Evolutionary conservation across 139 green algal species (phyloP).

Genomic region (Penium margaritaceum): DNA sequence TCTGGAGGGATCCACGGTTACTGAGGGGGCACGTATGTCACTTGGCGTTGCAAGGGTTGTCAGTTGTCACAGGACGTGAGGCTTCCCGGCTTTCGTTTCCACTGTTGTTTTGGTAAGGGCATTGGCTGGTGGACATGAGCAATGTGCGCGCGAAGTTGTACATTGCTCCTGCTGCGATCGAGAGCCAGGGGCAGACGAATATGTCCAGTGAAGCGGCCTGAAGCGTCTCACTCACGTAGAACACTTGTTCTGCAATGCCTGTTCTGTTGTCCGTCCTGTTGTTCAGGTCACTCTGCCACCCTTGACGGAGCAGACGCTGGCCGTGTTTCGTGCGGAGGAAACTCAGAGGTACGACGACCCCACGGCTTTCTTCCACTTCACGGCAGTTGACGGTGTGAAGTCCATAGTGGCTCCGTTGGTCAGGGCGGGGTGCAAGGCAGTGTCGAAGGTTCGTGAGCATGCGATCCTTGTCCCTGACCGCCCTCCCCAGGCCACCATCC

Average conservation of each 20-base stretch:
- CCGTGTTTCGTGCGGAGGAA: constrained; percentile 21
- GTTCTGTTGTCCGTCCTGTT: background rate
- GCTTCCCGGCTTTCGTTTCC: too few relatives aligned
- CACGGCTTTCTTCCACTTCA: constrained; percentile 22
- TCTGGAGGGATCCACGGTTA: too few relatives aligned
- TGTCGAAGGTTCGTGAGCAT: constrained; percentile 22
- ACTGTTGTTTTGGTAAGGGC: too few relatives aligned
- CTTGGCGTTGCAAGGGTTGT: too few relatives aligned
- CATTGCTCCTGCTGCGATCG: background rate
- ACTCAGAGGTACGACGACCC: constrained; percentile 11
- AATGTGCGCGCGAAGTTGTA: background rate
- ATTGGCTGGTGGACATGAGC: too few relatives aligned
- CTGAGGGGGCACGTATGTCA: too few relatives aligned
- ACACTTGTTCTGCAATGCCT: background rate
- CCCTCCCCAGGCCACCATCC: constrained; percentile 31
- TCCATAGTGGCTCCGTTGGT: constrained; percentile 24
- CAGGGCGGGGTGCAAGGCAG: constrained; percentile 12
- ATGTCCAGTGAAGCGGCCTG: too few relatives aligned
- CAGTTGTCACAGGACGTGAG: too few relatives aligned
- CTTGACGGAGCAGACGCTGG: background rate
- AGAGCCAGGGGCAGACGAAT: too few relatives aligned
- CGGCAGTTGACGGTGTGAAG: constrained; percentile 17
- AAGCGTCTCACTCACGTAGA: too few relatives aligned
- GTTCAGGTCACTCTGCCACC: background rate
- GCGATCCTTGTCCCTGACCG: constrained; percentile 22